Conservation (phyloP, 1,139 yeast species). For the Pneumocystis jirovecii region DNA sequence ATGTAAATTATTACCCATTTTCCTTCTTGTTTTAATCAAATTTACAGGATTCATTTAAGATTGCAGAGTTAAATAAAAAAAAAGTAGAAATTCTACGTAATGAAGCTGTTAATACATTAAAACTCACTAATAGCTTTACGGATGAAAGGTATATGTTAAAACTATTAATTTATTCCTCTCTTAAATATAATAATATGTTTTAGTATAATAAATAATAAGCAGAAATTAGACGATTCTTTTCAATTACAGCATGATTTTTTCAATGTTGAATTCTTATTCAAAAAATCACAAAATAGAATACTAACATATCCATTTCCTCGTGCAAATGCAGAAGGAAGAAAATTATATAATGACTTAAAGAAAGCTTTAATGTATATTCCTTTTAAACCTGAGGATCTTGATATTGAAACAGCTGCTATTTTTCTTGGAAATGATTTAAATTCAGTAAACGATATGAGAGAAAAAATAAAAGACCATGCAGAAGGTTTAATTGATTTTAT, state of each 20-base stretch:
- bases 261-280: not conserved
- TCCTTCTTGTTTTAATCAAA: not conserved
- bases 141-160: not conserved
- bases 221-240: not conserved
- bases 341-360: not conserved
- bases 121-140: not conserved
- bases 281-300: not conserved
- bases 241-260: not conserved
- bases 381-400: not conserved
- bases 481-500: not conserved
- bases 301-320: not conserved
- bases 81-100: not conserved
- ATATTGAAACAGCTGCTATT: not conserved
- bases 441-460: not conserved
- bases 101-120: not conserved
- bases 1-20: not conserved
- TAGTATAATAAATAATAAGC: not conserved
- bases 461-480: not conserved
- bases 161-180: not conserved
- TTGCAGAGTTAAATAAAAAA: not conserved
- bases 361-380: not conserved
- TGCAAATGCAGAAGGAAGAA: not conserved
- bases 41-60: not conserved
- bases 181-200: not conserved
- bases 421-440: not conserved